A percentile compares a stretch with the other conserved stretches of the same genome.
These are phyloP conservation scores for Suillus alpinus DNA, from an alignment of 768 basidiomycete genomes.

Conservation along the genomic window DNA sequence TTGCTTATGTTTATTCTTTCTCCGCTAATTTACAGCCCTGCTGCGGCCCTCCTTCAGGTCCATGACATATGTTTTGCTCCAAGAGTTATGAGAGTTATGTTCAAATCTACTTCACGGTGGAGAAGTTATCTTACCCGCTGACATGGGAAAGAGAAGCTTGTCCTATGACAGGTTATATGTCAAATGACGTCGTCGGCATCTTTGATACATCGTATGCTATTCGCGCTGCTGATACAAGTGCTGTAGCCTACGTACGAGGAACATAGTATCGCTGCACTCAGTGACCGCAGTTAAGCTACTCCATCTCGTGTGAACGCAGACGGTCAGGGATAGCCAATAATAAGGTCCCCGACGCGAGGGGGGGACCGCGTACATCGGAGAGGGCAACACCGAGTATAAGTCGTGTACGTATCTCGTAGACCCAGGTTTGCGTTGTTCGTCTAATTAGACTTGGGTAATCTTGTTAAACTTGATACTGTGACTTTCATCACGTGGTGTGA, in stretches of 20 bases:
- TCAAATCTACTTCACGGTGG: neutral
- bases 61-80: neutral
- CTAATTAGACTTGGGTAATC: neutral
- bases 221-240: neutral
- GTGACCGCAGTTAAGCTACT: neutral
- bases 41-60: too few species aligned
- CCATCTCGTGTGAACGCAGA: neutral
- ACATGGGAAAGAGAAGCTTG: neutral
- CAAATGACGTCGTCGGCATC: neutral
- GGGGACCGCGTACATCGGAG: neutral
- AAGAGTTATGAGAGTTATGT: neutral
- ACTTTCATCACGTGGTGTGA: conserved; percentile 28
- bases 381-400: neutral
- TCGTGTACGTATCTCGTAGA: neutral
- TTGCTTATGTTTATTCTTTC: too few species aligned
- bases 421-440: neutral
- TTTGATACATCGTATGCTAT: neutral
- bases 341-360: neutral
- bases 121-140: neutral
- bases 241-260: neutral
- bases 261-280: neutral
- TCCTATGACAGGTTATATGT: neutral
- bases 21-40: neutral
- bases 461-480: neutral
- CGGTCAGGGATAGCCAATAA: neutral